These are phyloP conservation scores for Fusarium sp. DNA, from an alignment of 2,329 filamentous ascomycete species.

Conservation along the genomic window DNA sequence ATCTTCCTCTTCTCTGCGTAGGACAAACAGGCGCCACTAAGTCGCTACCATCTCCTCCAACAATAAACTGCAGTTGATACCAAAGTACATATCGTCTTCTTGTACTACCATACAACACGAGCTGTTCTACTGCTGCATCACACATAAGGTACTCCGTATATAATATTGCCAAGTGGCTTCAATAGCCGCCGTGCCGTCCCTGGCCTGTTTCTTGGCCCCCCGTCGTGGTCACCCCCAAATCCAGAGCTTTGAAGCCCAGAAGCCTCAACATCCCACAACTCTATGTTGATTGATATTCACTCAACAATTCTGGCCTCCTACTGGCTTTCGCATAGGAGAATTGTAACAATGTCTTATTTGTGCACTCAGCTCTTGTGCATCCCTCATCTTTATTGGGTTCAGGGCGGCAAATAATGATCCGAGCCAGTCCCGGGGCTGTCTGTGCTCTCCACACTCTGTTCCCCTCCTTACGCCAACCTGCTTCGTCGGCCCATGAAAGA, in stretches of 20 bases:
- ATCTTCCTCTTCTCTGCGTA: constrained; percentile 6
- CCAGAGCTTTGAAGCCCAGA: constrained; percentile 1
- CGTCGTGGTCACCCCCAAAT: not conserved
- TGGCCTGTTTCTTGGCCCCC: not conserved
- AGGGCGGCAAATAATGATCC: constrained; percentile 35
- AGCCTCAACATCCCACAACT: constrained; percentile 12
- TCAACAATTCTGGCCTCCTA: not conserved
- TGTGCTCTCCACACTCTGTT: constrained; percentile 36
- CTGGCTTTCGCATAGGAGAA: not conserved
- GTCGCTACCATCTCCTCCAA: constrained; percentile 8
- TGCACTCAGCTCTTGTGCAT: constrained; percentile 2
- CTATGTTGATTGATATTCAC: not conserved
- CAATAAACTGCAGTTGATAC: constrained; percentile 13
- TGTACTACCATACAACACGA: constrained; percentile 35
- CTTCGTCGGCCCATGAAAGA: constrained; percentile 1
- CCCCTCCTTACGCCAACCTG: constrained; percentile 12
- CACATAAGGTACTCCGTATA: not conserved
- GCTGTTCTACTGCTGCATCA: not conserved
- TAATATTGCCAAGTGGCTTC: constrained; percentile 8
- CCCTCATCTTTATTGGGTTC: constrained; percentile 20
- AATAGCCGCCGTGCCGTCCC: constrained; percentile 9
- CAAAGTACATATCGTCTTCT: constrained; percentile 6
- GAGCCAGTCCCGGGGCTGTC: constrained; percentile 34
- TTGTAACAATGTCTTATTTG: not conserved
- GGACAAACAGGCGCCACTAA: constrained; percentile 21